A percentile compares a stretch with the other conserved stretches of the same genome.
Conservation (phyloP, 495 filamentous ascomycete genomes). For the Annulohypoxylon moriforme region DNA sequence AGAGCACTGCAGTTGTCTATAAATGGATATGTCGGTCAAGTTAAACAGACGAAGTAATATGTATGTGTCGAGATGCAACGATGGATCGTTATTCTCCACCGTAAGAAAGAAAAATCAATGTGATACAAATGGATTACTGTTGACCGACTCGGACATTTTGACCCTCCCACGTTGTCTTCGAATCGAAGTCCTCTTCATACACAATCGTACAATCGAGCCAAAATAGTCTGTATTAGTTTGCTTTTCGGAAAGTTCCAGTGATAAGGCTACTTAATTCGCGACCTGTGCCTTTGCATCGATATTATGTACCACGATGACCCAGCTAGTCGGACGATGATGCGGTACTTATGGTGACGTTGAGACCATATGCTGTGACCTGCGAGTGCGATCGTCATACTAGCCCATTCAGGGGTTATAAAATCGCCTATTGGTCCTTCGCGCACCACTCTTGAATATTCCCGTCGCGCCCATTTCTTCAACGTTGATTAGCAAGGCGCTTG, state of each 20-base stretch:
- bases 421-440: slow-evolving; percentile 22
- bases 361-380: not conserved
- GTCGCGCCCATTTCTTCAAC: slow-evolving; percentile 22
- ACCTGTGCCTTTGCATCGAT: slow-evolving; percentile 8
- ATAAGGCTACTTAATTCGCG: slow-evolving; percentile 1
- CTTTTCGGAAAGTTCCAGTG: slow-evolving; percentile 3
- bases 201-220: too few relatives aligned
- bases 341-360: slow-evolving; percentile 1
- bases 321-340: slow-evolving; percentile 17
- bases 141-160: slow-evolving; percentile 28
- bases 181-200: not conserved
- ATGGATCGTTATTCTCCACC: slow-evolving; percentile 5
- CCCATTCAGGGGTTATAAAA: slow-evolving; percentile 18
- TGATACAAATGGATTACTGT: slow-evolving; percentile 11
- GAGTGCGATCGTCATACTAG: slow-evolving; percentile 24
- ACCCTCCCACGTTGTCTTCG: slow-evolving; percentile 18
- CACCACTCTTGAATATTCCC: slow-evolving; percentile 13
- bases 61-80: not conserved
- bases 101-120: not conserved
- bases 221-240: not conserved
- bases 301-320: not conserved
- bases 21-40: not conserved
- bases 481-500: slow-evolving; percentile 13
- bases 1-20: not conserved
- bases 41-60: not conserved